Conservation (phyloP, 108 stramenopile species). For the Skeletonema tropicum region DNA sequence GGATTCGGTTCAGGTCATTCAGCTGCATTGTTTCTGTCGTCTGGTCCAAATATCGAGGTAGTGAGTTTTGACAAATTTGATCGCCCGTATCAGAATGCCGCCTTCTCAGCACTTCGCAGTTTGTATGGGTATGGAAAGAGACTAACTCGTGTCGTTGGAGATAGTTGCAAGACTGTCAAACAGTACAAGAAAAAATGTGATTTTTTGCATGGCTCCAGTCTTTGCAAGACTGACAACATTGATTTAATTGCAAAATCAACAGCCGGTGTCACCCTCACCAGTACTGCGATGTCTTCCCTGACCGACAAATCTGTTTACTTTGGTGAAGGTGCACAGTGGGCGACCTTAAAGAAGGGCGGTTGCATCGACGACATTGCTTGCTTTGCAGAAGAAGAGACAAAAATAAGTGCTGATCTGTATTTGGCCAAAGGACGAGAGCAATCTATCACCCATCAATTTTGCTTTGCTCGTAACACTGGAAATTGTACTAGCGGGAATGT, state of each 20-base stretch:
- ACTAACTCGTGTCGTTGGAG: conserved; percentile 22
- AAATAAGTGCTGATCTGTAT: conserved; percentile 27
- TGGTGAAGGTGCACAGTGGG: conserved; percentile 51
- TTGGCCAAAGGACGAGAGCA: conserved; percentile 40
- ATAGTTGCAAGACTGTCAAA: conserved; percentile 54
- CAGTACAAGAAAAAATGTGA: conserved; percentile 32
- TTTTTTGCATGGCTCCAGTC: conserved; percentile 61
- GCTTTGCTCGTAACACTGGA: conserved; percentile 54
- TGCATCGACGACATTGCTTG: conserved; percentile 47
- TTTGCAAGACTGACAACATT: conserved; percentile 54
- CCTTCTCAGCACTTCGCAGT: conserved; percentile 15
- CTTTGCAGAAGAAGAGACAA: conserved; percentile 38
- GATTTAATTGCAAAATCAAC: conserved; percentile 53
- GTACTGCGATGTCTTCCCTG: conserved; percentile 58
- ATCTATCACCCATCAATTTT: conserved; percentile 43
- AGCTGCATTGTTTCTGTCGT: conserved; percentile 41
- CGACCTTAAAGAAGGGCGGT: conserved; percentile 22
- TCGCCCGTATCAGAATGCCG: conserved; percentile 52
- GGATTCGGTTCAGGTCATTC: conserved; percentile 66
- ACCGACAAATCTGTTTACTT: conserved; percentile 52
- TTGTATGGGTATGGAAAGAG: conserved; percentile 16
- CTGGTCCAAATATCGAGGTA: conserved; percentile 6
- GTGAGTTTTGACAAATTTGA: conserved; percentile 62
- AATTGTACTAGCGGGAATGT: conserved; percentile 17
- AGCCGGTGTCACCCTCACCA: conserved; percentile 44